phyloP scores from a whole-genome alignment of 2,329 filamentous ascomycete species.

The Fusarium protoensiforme region DNA sequence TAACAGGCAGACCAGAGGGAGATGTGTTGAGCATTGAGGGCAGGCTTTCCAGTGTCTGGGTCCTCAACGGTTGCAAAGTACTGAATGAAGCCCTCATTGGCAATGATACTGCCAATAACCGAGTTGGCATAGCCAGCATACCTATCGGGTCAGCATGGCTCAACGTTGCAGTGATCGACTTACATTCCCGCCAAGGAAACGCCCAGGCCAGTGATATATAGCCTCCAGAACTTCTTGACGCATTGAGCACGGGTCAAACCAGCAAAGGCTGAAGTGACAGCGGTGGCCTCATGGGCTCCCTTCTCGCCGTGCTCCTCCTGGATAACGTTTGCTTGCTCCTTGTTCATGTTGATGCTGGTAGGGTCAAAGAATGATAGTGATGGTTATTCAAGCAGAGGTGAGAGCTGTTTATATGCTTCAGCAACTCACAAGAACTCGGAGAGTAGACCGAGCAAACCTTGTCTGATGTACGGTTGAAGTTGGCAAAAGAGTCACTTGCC shows the following conservation, averaged over 20 bases:
- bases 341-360: neutral
- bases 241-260: slow-evolving; percentile 6
- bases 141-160: neutral
- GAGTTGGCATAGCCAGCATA: slow-evolving; percentile 15
- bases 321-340: neutral
- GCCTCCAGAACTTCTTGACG: slow-evolving; percentile 18
- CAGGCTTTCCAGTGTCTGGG: slow-evolving; percentile 11
- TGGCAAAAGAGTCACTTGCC: neutral
- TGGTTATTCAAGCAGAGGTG: neutral
- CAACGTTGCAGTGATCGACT: neutral
- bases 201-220: slow-evolving; percentile 7
- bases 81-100: slow-evolving; percentile 16
- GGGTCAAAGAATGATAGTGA: neutral
- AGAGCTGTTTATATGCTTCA: neutral
- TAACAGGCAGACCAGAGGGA: slow-evolving; percentile 17
- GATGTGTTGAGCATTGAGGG: slow-evolving; percentile 12
- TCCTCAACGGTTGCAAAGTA: slow-evolving; percentile 18
- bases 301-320: neutral
- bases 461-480: neutral
- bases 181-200: slow-evolving; percentile 20
- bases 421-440: neutral
- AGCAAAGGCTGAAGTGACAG: slow-evolving; percentile 9
- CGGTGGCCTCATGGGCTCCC: neutral
- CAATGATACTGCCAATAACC: slow-evolving; percentile 19
- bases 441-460: neutral